phyloP scores from a whole-genome alignment of 2,329 filamentous ascomycete species.

The Claviceps citrina region DNA sequence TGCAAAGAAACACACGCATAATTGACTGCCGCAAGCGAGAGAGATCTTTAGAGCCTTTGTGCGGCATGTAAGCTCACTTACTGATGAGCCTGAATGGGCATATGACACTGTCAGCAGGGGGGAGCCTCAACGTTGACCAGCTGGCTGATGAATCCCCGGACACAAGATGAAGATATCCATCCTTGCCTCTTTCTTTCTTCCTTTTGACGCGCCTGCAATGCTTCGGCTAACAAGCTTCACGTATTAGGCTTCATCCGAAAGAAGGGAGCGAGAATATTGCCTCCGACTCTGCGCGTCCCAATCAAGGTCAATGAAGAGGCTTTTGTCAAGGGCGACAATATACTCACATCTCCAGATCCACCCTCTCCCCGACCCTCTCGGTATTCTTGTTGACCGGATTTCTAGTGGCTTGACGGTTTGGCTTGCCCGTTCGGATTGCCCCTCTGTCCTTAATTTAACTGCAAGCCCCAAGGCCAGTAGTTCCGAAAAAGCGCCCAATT shows the following conservation, averaged over 20 bases:
- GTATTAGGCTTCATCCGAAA: background rate
- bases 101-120: too few species aligned
- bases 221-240: background rate
- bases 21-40: too few species aligned
- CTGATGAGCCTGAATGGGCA: too few species aligned
- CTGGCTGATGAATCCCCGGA: background rate
- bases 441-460: background rate
- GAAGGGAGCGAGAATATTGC: background rate
- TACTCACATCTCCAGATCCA: background rate
- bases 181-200: too few species aligned
- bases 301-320: background rate
- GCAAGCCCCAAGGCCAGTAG: background rate
- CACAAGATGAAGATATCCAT: background rate
- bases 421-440: background rate
- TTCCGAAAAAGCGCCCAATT: constrained; percentile 1
- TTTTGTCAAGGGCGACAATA: background rate
- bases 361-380: background rate
- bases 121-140: too few species aligned
- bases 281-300: background rate
- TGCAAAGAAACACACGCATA: too few species aligned
- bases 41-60: too few species aligned
- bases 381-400: background rate
- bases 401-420: too few species aligned
- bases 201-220: background rate
- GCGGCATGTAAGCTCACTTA: background rate